Evolutionary conservation across 495 filamentous ascomycete species (phyloP), one percentile per base, ranked within the genome.

Genomic region (Hyaloscypha finlandica): DNA sequence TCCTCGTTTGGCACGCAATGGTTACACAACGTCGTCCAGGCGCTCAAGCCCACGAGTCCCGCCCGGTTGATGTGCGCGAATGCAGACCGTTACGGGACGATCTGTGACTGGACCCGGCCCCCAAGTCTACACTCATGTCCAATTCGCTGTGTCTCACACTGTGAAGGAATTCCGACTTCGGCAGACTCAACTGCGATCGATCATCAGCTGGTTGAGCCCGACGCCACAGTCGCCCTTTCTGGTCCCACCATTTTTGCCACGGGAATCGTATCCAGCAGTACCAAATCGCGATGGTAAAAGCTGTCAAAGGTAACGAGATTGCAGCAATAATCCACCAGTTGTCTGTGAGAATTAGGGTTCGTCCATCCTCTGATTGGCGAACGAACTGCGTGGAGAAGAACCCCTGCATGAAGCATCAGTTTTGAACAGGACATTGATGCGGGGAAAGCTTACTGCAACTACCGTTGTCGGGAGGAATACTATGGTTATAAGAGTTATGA

Each of bases 341-440:
- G 16, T 58, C 22, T 25, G 55, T 58, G 55, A 58, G 20, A 5
- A 32, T 8, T 14, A 58, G 55, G 20, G 14, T 58, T 30, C 6
- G 16, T 29, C 55, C 55, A 33, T 58, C 55, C 20, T 58, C 55
- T 58, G 55, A 58, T 58, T 58, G 55, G 55, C 55, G 55, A 32
- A 58, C 55, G 30, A 58, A 58, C 30, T 58, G 55, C 3, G 55
- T 58, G 14, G 55, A 58, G 30, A 58, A 58, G 55, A 58, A 58
- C 12, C 55, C 55, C 55, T 58, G 30, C 29, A 8, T 30, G 29
- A 20, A 3, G 29, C 5, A 58, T 58, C 29, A 58, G 55, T 29
- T 22, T 58, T 58, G 55, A 29, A 8, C 30, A 30, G 12, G 5
- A 30, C 8, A 58, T 30, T 19, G 29, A 33, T 58, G 29, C 30